phyloP scores from a whole-genome alignment of 2,329 filamentous ascomycete genomes.

The Trichoderma pleuroti region DNA sequence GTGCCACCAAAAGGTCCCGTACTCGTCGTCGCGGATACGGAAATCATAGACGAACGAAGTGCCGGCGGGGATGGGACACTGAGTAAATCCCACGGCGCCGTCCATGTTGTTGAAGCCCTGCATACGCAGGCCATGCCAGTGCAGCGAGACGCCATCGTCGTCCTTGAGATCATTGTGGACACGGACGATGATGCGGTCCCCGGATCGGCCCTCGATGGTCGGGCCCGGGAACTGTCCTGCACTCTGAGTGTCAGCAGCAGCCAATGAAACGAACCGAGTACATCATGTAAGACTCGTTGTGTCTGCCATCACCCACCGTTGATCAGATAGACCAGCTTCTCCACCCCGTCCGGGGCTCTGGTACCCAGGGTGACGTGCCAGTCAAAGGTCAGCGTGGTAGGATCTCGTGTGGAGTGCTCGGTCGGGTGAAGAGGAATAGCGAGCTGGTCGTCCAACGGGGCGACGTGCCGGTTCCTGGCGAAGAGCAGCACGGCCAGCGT shows the following conservation, averaged over 20 bases:
- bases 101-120: slow-evolving; percentile 69
- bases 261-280: neutral
- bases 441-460: slow-evolving; percentile 19
- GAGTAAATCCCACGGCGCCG: slow-evolving; percentile 49
- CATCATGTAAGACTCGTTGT: neutral
- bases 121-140: slow-evolving; percentile 73
- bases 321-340: slow-evolving; percentile 27
- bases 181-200: slow-evolving; percentile 66
- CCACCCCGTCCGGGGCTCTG: slow-evolving; percentile 25
- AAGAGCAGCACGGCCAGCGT: slow-evolving; percentile 1
- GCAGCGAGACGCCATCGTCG: slow-evolving; percentile 57
- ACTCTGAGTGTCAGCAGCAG: neutral
- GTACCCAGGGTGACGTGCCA: slow-evolving; percentile 24
- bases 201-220: slow-evolving; percentile 65
- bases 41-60: slow-evolving; percentile 54
- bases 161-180: slow-evolving; percentile 59
- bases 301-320: slow-evolving; percentile 22
- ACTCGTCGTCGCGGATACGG: slow-evolving; percentile 51
- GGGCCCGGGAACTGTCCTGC: slow-evolving; percentile 62
- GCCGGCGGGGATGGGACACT: slow-evolving; percentile 51
- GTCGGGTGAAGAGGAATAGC: slow-evolving; percentile 21
- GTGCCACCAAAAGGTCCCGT: slow-evolving; percentile 58
- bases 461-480: neutral
- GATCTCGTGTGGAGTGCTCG: slow-evolving; percentile 18
- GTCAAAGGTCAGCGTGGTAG: slow-evolving; percentile 21